phyloP scores from a whole-genome alignment of 208 protist species.

The Strigomonas oncopelti region DNA sequence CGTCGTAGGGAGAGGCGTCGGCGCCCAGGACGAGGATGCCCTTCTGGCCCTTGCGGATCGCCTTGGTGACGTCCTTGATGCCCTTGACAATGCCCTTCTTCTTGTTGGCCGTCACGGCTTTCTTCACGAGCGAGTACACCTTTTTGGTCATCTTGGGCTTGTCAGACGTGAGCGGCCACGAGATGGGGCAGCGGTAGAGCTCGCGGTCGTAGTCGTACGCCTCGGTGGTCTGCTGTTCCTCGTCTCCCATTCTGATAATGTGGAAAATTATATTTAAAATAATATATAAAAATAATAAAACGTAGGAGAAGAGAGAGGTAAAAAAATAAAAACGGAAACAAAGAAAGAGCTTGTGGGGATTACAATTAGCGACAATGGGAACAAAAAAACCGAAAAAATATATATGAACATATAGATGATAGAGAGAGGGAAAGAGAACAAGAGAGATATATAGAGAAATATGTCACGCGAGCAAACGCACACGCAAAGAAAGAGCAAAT shows the following conservation, averaged over 20 bases:
- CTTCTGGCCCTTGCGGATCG: conserved; percentile 88
- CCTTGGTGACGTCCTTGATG: conserved; percentile 94
- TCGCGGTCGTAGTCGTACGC: conserved; percentile 91
- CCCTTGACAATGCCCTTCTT: conserved; percentile 89
- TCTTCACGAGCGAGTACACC: conserved; percentile 91
- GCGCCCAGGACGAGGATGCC: conserved; percentile 88
- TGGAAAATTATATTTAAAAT: conserved; percentile 12
- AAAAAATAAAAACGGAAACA: neutral
- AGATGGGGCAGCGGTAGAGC: conserved; percentile 90
- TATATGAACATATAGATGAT: no score
- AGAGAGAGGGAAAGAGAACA: no score
- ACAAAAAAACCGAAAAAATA: no score
- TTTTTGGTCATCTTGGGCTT: conserved; percentile 95
- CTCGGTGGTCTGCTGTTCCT: conserved; percentile 44
- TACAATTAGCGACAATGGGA: no score
- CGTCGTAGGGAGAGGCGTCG: conserved; percentile 90
- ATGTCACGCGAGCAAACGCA: no score
- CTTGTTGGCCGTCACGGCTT: conserved; percentile 86
- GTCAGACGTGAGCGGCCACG: conserved; percentile 84
- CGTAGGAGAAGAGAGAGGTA: conserved; percentile 2
- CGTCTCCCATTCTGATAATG: conserved; percentile 41
- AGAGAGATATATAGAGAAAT: no score
- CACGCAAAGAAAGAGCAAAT: no score
- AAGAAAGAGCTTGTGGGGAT: neutral
- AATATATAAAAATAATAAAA: conserved; percentile 2